Evolutionary conservation across 352 stramenopile genomes (phyloP), one percentile per base, ranked within the genome.

Genomic region (Phytophthora sp.): DNA sequence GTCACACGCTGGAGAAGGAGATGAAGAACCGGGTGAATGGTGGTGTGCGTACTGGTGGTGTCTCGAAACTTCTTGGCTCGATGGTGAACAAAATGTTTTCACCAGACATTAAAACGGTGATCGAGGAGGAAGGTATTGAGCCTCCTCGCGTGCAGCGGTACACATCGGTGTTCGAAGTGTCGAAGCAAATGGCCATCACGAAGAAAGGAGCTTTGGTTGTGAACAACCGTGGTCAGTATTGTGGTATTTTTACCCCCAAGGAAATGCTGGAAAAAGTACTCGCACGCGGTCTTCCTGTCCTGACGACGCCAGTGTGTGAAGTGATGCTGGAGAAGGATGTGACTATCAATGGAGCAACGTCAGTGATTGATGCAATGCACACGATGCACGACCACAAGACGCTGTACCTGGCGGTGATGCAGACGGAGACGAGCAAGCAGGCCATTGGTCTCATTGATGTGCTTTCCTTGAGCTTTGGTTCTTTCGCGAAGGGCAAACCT

Each of bases 221-320:
- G 21, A 95, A 97, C 57, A 96, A 96, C 67, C 82, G 92, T 31
- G 88, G 89, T 0, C 83, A 98, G 64, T 94, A 98, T 53, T 91
- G 98, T 61, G 97, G 97, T 35, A 88, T 99, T 66, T 98, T 99
- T 68, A 98, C 96, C 0, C 97, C 98, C 21, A 99, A 99, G 72
- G 95, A 99, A 72, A 96, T 99, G 90, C 90, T 99, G 57, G 94
- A 94, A 49, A 93, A 97, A 47, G 97, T 98, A 24, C 77, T 99
- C 24, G 92, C 96, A 1, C 97, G 94, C 50, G 91, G 93, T 31
- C 79, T 98, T 8, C 89, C 92, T 11, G 86, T 98, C 18, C 85
- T 98, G 63, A 94, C 82, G 3, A 99, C 96, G 39, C 76, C 86
- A 0, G 93, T 99, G 38, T 94, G 77, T 45, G 88, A 95, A 76